phyloP scores from a whole-genome alignment of 2,329 filamentous ascomycete species.

The Fusarium sp. region DNA sequence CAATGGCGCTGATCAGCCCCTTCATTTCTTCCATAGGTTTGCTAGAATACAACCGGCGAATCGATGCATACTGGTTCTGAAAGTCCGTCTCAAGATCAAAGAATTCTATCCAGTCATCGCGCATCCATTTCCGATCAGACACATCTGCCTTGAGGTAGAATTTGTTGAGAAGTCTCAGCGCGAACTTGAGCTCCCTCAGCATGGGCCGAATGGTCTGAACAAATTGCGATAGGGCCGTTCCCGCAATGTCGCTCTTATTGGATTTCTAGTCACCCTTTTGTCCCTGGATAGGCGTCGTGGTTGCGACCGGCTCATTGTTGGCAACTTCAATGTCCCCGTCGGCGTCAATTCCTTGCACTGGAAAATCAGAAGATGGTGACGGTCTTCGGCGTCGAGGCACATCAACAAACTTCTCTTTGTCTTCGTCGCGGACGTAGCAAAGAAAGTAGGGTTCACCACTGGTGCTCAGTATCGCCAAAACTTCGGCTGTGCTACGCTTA shows the following conservation, averaged over 20 bases:
- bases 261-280: constrained; percentile 39
- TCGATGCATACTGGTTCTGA: too few relatives aligned
- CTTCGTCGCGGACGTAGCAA: constrained; percentile 81
- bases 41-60: too few relatives aligned
- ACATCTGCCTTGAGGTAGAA: too few relatives aligned
- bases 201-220: too few relatives aligned
- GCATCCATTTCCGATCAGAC: too few relatives aligned
- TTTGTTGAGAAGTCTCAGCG: too few relatives aligned
- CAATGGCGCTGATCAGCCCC: too few relatives aligned
- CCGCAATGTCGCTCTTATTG: neutral
- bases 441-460: constrained; percentile 86
- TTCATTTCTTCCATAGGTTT: too few relatives aligned
- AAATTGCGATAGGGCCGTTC: neutral
- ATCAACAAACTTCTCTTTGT: constrained; percentile 67
- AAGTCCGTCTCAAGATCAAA: too few relatives aligned
- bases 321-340: constrained; percentile 46
- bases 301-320: constrained; percentile 16
- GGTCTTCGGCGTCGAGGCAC: constrained; percentile 58
- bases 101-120: too few relatives aligned
- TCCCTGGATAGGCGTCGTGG: constrained; percentile 8
- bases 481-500: constrained; percentile 72
- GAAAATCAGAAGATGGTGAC: constrained; percentile 18
- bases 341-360: constrained; percentile 32
- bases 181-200: too few relatives aligned
- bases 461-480: constrained; percentile 75